These are phyloP conservation scores for Gnomoniopsis smithogilvyi DNA, from an alignment of 2,329 filamentous ascomycete genomes.

Conservation along the genomic window DNA sequence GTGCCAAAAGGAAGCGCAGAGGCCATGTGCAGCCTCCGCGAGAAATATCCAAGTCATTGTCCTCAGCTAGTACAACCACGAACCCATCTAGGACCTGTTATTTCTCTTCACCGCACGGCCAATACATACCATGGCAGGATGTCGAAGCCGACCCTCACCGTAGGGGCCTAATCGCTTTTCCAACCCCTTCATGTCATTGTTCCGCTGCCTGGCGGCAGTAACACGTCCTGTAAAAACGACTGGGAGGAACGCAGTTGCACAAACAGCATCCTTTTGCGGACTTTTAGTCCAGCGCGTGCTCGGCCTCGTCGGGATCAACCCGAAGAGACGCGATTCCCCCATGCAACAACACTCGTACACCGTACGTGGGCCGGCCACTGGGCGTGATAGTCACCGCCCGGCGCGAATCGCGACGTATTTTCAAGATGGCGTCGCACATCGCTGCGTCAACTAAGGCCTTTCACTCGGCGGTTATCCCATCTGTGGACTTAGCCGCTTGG, in stretches of 20 bases:
- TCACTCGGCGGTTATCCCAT: neutral
- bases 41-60: constrained; percentile 23
- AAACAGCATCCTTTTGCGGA: constrained; percentile 25
- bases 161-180: constrained; percentile 6
- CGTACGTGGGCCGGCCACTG: neutral
- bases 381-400: constrained; percentile 33
- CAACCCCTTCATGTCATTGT: constrained; percentile 31
- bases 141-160: constrained; percentile 14
- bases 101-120: constrained; percentile 28
- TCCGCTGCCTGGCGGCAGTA: constrained; percentile 37
- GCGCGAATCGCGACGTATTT: constrained; percentile 27
- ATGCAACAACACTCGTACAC: neutral
- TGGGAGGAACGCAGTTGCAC: constrained; percentile 30
- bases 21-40: constrained; percentile 4
- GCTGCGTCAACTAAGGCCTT: neutral
- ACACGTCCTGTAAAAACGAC: constrained; percentile 39
- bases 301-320: constrained; percentile 24
- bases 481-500: constrained; percentile 36
- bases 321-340: neutral
- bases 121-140: constrained; percentile 27
- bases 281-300: constrained; percentile 32
- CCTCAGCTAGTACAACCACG: constrained; percentile 23
- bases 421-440: constrained; percentile 18
- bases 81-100: constrained; percentile 26
- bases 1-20: neutral